phyloP scores from a whole-genome alignment of 331 rosid genomes.

The Acacia concinna region DNA sequence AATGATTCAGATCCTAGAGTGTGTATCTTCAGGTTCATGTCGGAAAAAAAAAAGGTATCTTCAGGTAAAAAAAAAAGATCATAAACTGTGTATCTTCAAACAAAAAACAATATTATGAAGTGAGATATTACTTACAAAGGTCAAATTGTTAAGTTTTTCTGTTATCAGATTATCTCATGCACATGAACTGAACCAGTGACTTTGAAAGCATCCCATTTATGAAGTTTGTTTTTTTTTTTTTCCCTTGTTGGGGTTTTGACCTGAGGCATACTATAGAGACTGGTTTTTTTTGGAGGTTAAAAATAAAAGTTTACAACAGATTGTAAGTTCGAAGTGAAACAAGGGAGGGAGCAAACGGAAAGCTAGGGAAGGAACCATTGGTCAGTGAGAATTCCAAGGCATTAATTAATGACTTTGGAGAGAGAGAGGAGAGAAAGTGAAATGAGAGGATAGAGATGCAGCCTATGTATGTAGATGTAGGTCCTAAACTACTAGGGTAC shows the following conservation, averaged over 20 bases:
- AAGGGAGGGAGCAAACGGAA: not conserved
- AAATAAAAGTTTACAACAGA: not conserved
- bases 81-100: no score
- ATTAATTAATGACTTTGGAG: slow-evolving; percentile 28
- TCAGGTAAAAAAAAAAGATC: no score
- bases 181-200: not conserved
- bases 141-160: not conserved
- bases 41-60: no score
- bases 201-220: not conserved
- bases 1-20: not conserved
- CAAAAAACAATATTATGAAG: no score
- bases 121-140: not conserved
- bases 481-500: not conserved
- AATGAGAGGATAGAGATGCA: slow-evolving; percentile 3
- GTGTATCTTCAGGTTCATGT: no score
- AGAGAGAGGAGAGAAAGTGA: slow-evolving; percentile 35
- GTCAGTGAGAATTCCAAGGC: slow-evolving; percentile 12
- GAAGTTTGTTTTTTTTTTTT: not conserved
- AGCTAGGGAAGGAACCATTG: not conserved
- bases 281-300: not conserved
- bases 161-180: not conserved
- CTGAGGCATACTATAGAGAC: not conserved
- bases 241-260: not conserved
- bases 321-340: not conserved
- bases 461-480: slow-evolving; percentile 23